Evolutionary conservation across 345 rosid genomes (phyloP), one percentile per base, ranked within the genome.

Genomic region (Eutrema japonicum): DNA sequence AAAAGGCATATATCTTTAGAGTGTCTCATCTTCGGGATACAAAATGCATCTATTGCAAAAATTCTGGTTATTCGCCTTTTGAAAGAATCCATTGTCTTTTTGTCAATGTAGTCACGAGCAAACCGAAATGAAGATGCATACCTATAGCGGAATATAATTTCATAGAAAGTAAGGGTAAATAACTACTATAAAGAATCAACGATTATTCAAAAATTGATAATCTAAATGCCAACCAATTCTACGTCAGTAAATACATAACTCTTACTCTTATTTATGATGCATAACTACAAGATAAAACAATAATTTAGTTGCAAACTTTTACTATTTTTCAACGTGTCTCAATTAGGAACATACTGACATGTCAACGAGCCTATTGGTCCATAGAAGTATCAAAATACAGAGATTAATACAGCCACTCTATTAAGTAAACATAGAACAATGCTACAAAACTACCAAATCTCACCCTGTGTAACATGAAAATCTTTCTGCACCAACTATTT

Each of bases 401-500:
- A 64, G 26, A 65, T 22, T 38, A 36, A 48, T 9, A 47, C 50
- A 30, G 32, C 32, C 4, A 30, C 32, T 30, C 32, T 30, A 2
- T 30, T 30, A 30, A 30, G 32, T 51, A 51, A 68, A 43, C 27
- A 52, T 26, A 46, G 13, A 52, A 66, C 26, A 56, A 38, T 70
- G 71, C 46, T 48, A 64, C 47, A 47, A 55, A 54, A 55, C 18
- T 40, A 70, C 53, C 37, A 48, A 76, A 32, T 48, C 97, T 82
- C 66, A 94, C 99, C 99, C 99, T 3, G 62, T 86, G 82, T 95
- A 88, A 73, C 86, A 70, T 41, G 96, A 86, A 82, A 88, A 95
- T 77, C 96, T 84, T 84, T 92, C 96, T 32, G 85, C 80, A 70
- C 99, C 97, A 71, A 88, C 87, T 77, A 92, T 80, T 78, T 88